Conservation (phyloP, 106 monocot genomes). For the Allium fistulosum region DNA sequence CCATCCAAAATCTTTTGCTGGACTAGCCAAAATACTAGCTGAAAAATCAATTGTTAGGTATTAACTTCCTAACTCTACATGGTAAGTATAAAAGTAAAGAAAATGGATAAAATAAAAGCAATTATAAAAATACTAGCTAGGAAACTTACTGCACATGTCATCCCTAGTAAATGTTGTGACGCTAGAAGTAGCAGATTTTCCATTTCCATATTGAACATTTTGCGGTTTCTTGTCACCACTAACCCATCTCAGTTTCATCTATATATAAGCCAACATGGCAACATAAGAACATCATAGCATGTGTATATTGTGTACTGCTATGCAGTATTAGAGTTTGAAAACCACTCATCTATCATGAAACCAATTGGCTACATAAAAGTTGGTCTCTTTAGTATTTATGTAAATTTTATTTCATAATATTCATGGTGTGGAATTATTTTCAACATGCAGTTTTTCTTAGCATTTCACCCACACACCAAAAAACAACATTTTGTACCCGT, state of each 20-base stretch:
- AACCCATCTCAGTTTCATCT: slow-evolving; percentile 77
- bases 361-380: too few relatives aligned
- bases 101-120: neutral
- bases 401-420: too few relatives aligned
- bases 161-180: slow-evolving; percentile 42
- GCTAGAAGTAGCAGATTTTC: slow-evolving; percentile 23
- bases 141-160: slow-evolving; percentile 66
- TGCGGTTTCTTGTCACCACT: slow-evolving; percentile 59
- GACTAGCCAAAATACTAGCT: slow-evolving; percentile 34
- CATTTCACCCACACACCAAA: too few relatives aligned
- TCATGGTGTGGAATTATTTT: too few relatives aligned
- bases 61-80: too few relatives aligned
- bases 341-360: too few relatives aligned
- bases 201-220: slow-evolving; percentile 36
- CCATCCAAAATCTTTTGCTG: slow-evolving; percentile 80
- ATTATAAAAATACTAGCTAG: neutral
- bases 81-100: neutral
- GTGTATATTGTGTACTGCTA: too few relatives aligned
- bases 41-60: neutral
- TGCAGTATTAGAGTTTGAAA: too few relatives aligned
- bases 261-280: neutral
- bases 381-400: too few relatives aligned
- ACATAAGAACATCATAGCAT: neutral
- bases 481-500: too few relatives aligned
- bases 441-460: too few relatives aligned